Conservation (phyloP, 768 basidiomycete species). For the Psilocybe sp. region DNA sequence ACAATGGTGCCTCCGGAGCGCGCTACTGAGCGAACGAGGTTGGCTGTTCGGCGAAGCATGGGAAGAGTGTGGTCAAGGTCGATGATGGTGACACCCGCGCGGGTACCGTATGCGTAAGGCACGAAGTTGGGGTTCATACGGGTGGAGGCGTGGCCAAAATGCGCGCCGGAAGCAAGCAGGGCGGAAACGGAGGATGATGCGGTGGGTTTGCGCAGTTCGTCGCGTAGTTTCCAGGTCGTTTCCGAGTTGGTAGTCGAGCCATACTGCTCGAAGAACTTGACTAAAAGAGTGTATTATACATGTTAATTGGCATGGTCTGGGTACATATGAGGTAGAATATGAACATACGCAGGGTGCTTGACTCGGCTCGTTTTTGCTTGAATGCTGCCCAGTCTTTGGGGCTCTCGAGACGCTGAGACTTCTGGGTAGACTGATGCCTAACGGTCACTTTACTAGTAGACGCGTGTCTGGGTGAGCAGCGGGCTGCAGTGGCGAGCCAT, state of each 20-base stretch:
- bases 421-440: slow-evolving; percentile 26
- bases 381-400: slow-evolving; percentile 63
- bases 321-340: slow-evolving; percentile 8
- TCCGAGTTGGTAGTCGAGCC: slow-evolving; percentile 76
- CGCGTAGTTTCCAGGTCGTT: slow-evolving; percentile 71
- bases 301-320: slow-evolving; percentile 5
- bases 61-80: slow-evolving; percentile 94
- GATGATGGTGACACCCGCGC: slow-evolving; percentile 88
- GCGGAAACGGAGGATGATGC: slow-evolving; percentile 79
- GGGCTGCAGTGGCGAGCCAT: slow-evolving; percentile 31
- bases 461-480: slow-evolving; percentile 24
- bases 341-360: slow-evolving; percentile 51
- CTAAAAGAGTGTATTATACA: slow-evolving; percentile 31
- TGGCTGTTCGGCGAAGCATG: slow-evolving; percentile 85
- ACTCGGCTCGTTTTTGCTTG: slow-evolving; percentile 55
- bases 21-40: slow-evolving; percentile 80
- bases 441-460: slow-evolving; percentile 2
- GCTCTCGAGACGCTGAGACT: slow-evolving; percentile 35
- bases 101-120: slow-evolving; percentile 90
- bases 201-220: slow-evolving; percentile 64
- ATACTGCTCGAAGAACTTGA: slow-evolving; percentile 59
- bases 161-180: slow-evolving; percentile 89
- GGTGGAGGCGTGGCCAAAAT: slow-evolving; percentile 84
- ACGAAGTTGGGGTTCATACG: slow-evolving; percentile 88
- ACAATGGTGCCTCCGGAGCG: slow-evolving; percentile 80